These are phyloP conservation scores for Kuraishia borneana DNA, from an alignment of 805 yeast species.

Conservation along the genomic window DNA sequence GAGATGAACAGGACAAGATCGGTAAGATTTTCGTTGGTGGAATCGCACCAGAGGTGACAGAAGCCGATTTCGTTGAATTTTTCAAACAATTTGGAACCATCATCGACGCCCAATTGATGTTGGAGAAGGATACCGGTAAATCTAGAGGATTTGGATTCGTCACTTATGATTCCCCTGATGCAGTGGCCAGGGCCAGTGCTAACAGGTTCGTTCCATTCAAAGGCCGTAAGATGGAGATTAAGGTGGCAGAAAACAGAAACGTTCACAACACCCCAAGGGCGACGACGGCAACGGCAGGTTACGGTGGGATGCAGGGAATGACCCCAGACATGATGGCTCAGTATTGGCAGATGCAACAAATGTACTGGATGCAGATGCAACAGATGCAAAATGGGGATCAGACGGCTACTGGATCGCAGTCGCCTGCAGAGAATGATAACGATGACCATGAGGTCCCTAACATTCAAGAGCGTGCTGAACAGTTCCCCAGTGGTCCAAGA, in stretches of 20 bases:
- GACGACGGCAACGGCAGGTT: conserved; percentile 3
- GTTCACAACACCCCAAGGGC: conserved; percentile 32
- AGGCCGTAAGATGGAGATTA: conserved; percentile 78
- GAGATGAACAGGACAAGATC: conserved; percentile 93
- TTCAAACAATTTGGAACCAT: conserved; percentile 84
- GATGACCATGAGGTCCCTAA: conserved; percentile 19
- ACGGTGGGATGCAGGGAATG: conserved; percentile 8
- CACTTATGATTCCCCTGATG: conserved; percentile 89
- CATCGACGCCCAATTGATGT: conserved; percentile 93
- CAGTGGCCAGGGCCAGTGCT: conserved; percentile 80
- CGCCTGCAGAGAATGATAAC: no score
- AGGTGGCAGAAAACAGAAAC: conserved; percentile 75
- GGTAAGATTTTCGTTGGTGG: conserved; percentile 98
- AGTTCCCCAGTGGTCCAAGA: conserved; percentile 4
- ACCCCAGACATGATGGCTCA: conserved; percentile 50
- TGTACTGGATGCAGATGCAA: conserved; percentile 53
- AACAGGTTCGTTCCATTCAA: conserved; percentile 75
- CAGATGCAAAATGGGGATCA: conserved; percentile 33
- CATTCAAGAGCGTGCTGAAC: conserved; percentile 14
- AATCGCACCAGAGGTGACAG: conserved; percentile 86
- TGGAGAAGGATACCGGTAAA: conserved; percentile 93
- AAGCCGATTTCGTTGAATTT: conserved; percentile 76
- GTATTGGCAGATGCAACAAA: conserved; percentile 51
- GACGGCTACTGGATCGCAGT: no score
- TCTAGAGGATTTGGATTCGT: conserved; percentile 97